phyloP scores from a whole-genome alignment of 176 grass and related monocot genomes.

The Guadua angustifolia region DNA sequence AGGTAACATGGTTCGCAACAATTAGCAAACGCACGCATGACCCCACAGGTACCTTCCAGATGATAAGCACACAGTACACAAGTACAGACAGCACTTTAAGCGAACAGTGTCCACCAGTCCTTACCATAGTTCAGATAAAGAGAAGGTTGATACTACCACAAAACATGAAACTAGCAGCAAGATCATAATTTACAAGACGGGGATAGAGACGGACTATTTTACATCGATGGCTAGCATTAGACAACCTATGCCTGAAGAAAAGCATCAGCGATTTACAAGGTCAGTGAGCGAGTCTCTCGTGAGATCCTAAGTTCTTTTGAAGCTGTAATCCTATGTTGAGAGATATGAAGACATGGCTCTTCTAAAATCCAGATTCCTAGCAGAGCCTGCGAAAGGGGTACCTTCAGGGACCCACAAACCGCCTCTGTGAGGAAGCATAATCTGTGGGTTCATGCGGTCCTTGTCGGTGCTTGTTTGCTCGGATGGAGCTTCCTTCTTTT shows the following conservation, averaged over 20 bases:
- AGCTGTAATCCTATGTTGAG: slow-evolving; percentile 51
- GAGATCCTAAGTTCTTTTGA: neutral
- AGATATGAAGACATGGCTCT: slow-evolving; percentile 79
- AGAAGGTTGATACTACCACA: neutral
- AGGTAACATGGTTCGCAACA: neutral
- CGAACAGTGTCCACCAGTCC: neutral
- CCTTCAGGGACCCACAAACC: slow-evolving; percentile 66
- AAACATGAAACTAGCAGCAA: slow-evolving; percentile 32
- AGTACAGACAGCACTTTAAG: neutral
- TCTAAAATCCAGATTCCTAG: slow-evolving; percentile 60
- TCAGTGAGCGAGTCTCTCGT: slow-evolving; percentile 31
- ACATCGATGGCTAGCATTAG: slow-evolving; percentile 42
- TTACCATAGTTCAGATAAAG: neutral
- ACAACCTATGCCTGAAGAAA: slow-evolving; percentile 35
- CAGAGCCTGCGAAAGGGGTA: slow-evolving; percentile 37
- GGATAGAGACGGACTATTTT: slow-evolving; percentile 13
- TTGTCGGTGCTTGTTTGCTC: slow-evolving; percentile 42
- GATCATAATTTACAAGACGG: slow-evolving; percentile 51
- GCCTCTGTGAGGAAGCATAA: slow-evolving; percentile 59
- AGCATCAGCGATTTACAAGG: slow-evolving; percentile 35
- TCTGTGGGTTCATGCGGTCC: slow-evolving; percentile 47
- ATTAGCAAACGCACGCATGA: neutral
- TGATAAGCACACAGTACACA: neutral
- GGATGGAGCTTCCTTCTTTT: slow-evolving; percentile 71
- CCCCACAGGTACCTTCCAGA: neutral